Evolutionary conservation across 2,329 filamentous ascomycete species (phyloP).

Genomic region (Thyridium curvatum): DNA sequence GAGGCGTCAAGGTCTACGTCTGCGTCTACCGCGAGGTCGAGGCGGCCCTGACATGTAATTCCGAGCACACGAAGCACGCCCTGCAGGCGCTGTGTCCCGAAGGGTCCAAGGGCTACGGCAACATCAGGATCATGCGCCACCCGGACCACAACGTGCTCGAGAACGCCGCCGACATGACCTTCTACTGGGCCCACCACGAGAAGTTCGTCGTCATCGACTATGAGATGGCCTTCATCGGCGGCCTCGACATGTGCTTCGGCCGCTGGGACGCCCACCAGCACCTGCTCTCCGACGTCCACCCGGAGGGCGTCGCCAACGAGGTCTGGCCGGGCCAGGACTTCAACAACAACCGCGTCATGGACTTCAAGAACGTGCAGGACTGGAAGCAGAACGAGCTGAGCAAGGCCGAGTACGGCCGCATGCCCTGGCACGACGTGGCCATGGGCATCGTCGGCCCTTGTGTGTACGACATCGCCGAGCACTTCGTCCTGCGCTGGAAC

Average conservation of each 20-base stretch:
- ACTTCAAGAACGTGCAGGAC: constrained; percentile 84
- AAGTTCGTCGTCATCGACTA: constrained; percentile 97
- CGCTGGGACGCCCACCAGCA: constrained; percentile 89
- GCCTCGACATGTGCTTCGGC: constrained; percentile 91
- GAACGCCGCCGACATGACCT: constrained; percentile 91
- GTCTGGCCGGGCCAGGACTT: constrained; percentile 95
- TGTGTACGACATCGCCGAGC: constrained; percentile 90
- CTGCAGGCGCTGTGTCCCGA: constrained; percentile 74
- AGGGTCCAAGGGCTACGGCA: constrained; percentile 75
- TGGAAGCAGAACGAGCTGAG: constrained; percentile 92
- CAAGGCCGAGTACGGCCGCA: constrained; percentile 86
- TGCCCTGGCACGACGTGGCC: constrained; percentile 97
- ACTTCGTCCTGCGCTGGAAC: constrained; percentile 94
- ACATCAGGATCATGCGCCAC: constrained; percentile 84
- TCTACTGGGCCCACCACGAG: constrained; percentile 97
- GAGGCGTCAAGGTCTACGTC: constrained; percentile 89
- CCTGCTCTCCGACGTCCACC: constrained; percentile 79
- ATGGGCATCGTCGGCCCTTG: constrained; percentile 88
- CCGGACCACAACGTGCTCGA: constrained; percentile 94
- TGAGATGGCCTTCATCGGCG: constrained; percentile 83
- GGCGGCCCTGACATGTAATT: constrained; percentile 84
- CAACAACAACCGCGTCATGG: constrained; percentile 95
- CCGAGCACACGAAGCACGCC: constrained; percentile 84
- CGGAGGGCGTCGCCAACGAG: constrained; percentile 72
- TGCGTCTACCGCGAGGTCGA: constrained; percentile 85